Conservation (phyloP, 2,329 filamentous ascomycete genomes). For the Anisogramma anomala region DNA sequence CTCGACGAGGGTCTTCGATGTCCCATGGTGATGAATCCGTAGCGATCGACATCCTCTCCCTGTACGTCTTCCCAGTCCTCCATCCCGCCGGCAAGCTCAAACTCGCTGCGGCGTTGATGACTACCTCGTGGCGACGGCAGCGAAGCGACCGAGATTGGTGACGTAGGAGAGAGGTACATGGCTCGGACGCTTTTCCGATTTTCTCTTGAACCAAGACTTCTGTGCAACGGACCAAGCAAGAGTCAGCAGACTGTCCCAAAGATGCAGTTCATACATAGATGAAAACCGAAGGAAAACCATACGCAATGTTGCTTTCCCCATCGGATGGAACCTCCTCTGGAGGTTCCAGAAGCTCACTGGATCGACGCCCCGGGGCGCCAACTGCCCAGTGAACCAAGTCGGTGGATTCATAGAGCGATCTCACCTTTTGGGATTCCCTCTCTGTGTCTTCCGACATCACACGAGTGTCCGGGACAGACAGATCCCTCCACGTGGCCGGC, state of each 20-base stretch:
- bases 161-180: conserved; percentile 23
- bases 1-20: conserved; percentile 27
- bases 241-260: conserved; percentile 22
- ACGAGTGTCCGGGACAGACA: conserved; percentile 35
- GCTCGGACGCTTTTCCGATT: conserved; percentile 18
- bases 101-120: conserved; percentile 23
- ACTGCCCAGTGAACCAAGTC: conserved; percentile 42
- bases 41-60: conserved; percentile 51
- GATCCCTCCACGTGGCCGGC: conserved; percentile 11
- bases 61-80: conserved; percentile 59
- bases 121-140: conserved; percentile 34
- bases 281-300: conserved; percentile 36
- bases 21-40: conserved; percentile 50
- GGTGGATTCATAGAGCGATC: conserved; percentile 51
- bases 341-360: conserved; percentile 36
- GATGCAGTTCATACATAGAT: not conserved
- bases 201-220: conserved; percentile 7
- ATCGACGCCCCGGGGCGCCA: conserved; percentile 34
- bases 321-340: conserved; percentile 40
- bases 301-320: conserved; percentile 43
- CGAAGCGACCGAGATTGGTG: conserved; percentile 32
- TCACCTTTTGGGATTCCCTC: conserved; percentile 56
- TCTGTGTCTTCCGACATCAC: conserved; percentile 44
- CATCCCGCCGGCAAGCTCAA: conserved; percentile 45
- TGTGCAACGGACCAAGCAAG: conserved; percentile 8